Percentiles rank a stretch among this genome's conserved stretches.
phyloP scores from a whole-genome alignment of 1,139 yeast genomes.

The Hansenula lynferdii region DNA sequence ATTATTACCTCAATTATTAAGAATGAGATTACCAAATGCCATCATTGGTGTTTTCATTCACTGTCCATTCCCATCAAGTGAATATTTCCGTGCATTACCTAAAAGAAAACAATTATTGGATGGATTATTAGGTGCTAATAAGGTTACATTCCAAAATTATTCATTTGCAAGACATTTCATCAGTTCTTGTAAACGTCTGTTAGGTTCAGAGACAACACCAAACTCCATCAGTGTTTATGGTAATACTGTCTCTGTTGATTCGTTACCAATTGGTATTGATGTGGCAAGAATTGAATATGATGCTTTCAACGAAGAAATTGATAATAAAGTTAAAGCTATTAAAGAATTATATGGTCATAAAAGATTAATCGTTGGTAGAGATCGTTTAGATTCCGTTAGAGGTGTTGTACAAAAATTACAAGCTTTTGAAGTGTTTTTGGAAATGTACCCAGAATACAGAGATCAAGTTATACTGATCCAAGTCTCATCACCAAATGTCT shows the following conservation, averaged over 20 bases:
- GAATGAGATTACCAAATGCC: conserved; percentile 79
- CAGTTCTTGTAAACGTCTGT: conserved; percentile 78
- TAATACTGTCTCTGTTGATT: conserved; percentile 62
- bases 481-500: conserved; percentile 65
- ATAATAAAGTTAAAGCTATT: conserved; percentile 45
- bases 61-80: conserved; percentile 94
- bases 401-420: conserved; percentile 80
- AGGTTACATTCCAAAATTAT: conserved; percentile 79
- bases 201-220: conserved; percentile 62
- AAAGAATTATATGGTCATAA: conserved; percentile 66
- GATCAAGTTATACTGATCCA: conserved; percentile 86
- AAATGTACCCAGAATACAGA: conserved; percentile 89
- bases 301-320: conserved; percentile 39
- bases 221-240: conserved; percentile 71
- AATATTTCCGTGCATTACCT: conserved; percentile 84
- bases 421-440: conserved; percentile 78
- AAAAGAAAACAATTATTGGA: conserved; percentile 78
- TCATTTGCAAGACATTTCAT: conserved; percentile 88
- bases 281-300: conserved; percentile 58
- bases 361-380: conserved; percentile 80
- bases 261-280: conserved; percentile 87
- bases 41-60: conserved; percentile 81
- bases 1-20: conserved; percentile 77
- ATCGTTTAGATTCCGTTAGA: conserved; percentile 71
- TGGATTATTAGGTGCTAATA: conserved; percentile 88